Percentiles rank a stretch among this genome's conserved stretches.
Evolutionary conservation across 2,329 filamentous ascomycete genomes (phyloP).

Genomic region (Anthostomella pinea): DNA sequence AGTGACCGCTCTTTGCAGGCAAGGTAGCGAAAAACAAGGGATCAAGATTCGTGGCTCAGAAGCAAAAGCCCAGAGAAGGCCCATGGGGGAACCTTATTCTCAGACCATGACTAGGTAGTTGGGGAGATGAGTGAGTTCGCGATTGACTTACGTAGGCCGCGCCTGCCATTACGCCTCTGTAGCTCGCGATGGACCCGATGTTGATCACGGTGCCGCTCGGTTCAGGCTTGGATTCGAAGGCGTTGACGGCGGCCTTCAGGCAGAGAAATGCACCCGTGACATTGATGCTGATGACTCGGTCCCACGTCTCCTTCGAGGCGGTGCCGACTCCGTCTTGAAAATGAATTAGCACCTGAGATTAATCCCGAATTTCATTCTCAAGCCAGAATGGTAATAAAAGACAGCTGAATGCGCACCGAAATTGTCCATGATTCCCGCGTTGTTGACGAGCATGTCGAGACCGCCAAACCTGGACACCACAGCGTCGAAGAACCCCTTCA

Average conservation of each 20-base stretch:
- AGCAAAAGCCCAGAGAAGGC: too few species aligned
- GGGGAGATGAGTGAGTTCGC: too few species aligned
- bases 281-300: constrained; percentile 54
- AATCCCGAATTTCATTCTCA: too few species aligned
- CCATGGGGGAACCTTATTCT: too few species aligned
- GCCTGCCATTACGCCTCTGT: constrained; percentile 30
- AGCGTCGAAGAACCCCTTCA: constrained; percentile 28
- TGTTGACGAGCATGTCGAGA: constrained; percentile 59
- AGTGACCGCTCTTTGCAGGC: too few species aligned
- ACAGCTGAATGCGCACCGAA: too few species aligned
- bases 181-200: constrained; percentile 19
- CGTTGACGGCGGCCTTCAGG: constrained; percentile 48
- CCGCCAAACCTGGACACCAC: constrained; percentile 35
- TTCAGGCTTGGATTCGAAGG: constrained; percentile 41
- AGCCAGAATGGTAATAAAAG: too few species aligned
- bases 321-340: constrained; percentile 50
- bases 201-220: constrained; percentile 25
- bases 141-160: too few species aligned
- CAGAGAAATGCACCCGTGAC: constrained; percentile 53
- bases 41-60: too few species aligned
- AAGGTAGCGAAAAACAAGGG: too few species aligned
- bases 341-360: too few species aligned
- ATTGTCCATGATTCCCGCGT: constrained; percentile 55
- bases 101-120: too few species aligned
- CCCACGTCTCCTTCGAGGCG: constrained; percentile 46